phyloP scores from a whole-genome alignment of 2,329 filamentous ascomycete species.

The Apiospora pterosperma region DNA sequence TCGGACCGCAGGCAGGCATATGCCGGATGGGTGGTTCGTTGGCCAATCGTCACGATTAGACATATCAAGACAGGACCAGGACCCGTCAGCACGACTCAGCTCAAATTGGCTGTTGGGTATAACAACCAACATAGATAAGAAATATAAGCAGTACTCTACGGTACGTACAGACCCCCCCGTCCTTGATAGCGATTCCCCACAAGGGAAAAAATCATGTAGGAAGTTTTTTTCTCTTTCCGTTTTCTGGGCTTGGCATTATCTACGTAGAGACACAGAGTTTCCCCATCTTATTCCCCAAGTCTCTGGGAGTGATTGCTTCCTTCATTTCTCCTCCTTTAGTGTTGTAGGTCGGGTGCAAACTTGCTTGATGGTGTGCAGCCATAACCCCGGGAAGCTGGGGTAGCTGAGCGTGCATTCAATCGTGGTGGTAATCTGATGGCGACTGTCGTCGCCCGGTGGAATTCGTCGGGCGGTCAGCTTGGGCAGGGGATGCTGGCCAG shows the following conservation, averaged over 20 bases:
- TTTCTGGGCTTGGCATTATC: background rate
- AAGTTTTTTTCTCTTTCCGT: background rate
- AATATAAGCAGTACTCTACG: too few species aligned
- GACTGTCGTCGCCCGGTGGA: background rate
- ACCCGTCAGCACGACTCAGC: background rate
- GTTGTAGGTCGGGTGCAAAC: background rate
- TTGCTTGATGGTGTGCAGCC: background rate
- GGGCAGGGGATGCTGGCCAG: background rate
- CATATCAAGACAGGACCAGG: background rate
- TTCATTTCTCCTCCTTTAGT: background rate
- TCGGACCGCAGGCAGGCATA: background rate
- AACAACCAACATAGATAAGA: background rate
- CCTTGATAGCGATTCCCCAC: background rate
- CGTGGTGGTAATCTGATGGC: background rate
- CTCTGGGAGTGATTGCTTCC: background rate
- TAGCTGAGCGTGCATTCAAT: background rate
- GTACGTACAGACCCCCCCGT: too few species aligned
- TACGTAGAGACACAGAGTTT: background rate
- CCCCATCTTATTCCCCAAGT: background rate
- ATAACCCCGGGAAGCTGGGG: background rate
- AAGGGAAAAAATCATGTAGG: background rate
- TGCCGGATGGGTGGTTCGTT: background rate
- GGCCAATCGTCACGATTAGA: background rate
- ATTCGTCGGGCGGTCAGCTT: background rate
- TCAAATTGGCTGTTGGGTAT: background rate